A percentile compares a stretch with the other conserved stretches of the same genome.
Evolutionary conservation across 1,139 yeast species (phyloP).

Genomic region (Trichomonascaceae sp.): DNA sequence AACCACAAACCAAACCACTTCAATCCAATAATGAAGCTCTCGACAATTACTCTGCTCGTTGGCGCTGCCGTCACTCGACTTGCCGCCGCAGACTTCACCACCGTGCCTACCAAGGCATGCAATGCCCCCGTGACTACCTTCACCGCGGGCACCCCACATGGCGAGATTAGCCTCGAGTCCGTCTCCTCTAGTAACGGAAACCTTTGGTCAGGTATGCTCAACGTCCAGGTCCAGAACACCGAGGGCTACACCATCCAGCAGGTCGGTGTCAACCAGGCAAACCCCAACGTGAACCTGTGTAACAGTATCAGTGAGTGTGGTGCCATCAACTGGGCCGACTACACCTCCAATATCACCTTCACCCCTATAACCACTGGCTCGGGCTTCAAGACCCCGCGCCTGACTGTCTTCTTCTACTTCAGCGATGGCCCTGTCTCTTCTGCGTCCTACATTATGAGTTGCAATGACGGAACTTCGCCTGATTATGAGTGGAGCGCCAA

Average conservation of each 20-base stretch:
- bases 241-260: not conserved
- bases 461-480: not conserved
- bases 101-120: not conserved
- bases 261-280: not conserved
- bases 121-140: not conserved
- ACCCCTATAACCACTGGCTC: not conserved
- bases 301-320: not conserved
- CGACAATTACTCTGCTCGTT: too few species aligned
- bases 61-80: too few species aligned
- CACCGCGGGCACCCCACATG: not conserved
- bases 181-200: not conserved
- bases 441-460: not conserved
- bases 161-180: not conserved
- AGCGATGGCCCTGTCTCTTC: not conserved
- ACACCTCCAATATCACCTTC: not conserved
- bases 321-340: not conserved
- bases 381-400: not conserved
- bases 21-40: too few species aligned
- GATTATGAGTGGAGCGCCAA: not conserved
- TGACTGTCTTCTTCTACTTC: not conserved
- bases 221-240: not conserved
- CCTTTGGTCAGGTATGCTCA: not conserved
- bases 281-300: not conserved
- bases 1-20: too few species aligned
- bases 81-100: too few species aligned